phyloP scores from a whole-genome alignment of 2,329 filamentous ascomycete species.

The Sporothrix mexicana region DNA sequence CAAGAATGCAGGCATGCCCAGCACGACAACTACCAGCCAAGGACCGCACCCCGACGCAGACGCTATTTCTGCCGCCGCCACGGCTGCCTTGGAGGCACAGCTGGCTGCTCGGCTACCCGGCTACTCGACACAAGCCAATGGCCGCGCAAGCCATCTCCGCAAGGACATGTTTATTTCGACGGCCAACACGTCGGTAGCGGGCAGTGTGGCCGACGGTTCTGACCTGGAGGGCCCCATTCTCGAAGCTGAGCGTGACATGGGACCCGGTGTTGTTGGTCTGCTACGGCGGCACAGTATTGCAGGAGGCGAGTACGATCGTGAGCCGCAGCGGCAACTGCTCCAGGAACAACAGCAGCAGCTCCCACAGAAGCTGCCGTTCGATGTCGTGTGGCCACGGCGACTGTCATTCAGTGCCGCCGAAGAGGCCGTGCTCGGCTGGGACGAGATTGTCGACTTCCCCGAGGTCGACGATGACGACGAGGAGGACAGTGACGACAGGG shows the following conservation, averaged over 20 bases:
- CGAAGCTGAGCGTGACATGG: constrained; percentile 53
- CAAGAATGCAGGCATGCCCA: neutral
- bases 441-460: constrained; percentile 55
- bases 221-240: constrained; percentile 63
- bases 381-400: constrained; percentile 66
- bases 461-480: constrained; percentile 38
- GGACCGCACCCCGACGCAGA: constrained; percentile 12
- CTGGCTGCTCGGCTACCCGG: constrained; percentile 20
- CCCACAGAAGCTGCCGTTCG: neutral
- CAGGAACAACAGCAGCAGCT: constrained; percentile 21
- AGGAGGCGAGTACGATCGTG: constrained; percentile 34
- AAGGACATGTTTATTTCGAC: constrained; percentile 50
- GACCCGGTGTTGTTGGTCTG: constrained; percentile 52
- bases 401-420: constrained; percentile 78
- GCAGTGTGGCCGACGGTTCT: constrained; percentile 63
- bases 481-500: constrained; percentile 38
- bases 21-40: neutral
- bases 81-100: constrained; percentile 25
- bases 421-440: constrained; percentile 74
- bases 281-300: constrained; percentile 67
- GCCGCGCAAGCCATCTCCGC: constrained; percentile 50
- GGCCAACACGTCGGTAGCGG: constrained; percentile 61
- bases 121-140: constrained; percentile 11
- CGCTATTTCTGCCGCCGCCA: constrained; percentile 33
- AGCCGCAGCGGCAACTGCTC: neutral